Percentiles rank a stretch among this genome's conserved stretches.
Conservation (phyloP, 768 basidiomycete species). For the Exidia glandulosa region DNA sequence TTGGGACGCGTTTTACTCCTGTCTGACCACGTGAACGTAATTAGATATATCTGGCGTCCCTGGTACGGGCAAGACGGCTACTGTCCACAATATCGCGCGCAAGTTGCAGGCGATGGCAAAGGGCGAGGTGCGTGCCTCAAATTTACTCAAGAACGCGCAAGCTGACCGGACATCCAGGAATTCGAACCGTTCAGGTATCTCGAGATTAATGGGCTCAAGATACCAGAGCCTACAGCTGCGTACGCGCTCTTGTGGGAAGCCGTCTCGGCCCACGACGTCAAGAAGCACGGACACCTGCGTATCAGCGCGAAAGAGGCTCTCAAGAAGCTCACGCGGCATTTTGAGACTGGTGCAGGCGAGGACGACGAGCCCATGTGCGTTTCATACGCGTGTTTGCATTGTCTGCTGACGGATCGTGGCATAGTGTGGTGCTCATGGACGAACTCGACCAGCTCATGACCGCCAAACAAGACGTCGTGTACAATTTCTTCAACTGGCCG, state of each 20-base stretch:
- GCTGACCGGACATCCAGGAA: slow-evolving; percentile 43
- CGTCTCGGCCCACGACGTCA: slow-evolving; percentile 67
- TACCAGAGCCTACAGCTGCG: slow-evolving; percentile 87
- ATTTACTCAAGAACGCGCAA: background rate
- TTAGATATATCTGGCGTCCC: slow-evolving; percentile 97
- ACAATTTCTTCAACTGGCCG: slow-evolving; percentile 99
- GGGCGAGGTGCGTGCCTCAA: slow-evolving; percentile 42
- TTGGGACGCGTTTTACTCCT: slow-evolving; percentile 1
- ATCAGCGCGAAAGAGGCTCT: slow-evolving; percentile 75
- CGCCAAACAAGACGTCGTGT: slow-evolving; percentile 93
- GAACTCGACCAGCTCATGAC: slow-evolving; percentile 96
- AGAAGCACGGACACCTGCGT: slow-evolving; percentile 43
- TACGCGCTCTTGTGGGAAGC: slow-evolving; percentile 90
- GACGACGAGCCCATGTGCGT: slow-evolving; percentile 57
- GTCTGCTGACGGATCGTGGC: slow-evolving; percentile 2
- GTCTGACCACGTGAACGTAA: background rate
- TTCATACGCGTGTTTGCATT: slow-evolving; percentile 62
- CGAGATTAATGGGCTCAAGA: slow-evolving; percentile 91
- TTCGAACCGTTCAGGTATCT: slow-evolving; percentile 90
- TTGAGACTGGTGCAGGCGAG: slow-evolving; percentile 47
- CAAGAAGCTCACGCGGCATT: slow-evolving; percentile 65
- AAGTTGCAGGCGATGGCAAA: slow-evolving; percentile 86
- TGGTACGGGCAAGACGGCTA: slow-evolving; percentile 98
- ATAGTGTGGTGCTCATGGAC: slow-evolving; percentile 93
- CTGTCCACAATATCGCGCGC: slow-evolving; percentile 85